Conservation (phyloP, 441 rosid genomes). For the Gossypium laxum region DNA sequence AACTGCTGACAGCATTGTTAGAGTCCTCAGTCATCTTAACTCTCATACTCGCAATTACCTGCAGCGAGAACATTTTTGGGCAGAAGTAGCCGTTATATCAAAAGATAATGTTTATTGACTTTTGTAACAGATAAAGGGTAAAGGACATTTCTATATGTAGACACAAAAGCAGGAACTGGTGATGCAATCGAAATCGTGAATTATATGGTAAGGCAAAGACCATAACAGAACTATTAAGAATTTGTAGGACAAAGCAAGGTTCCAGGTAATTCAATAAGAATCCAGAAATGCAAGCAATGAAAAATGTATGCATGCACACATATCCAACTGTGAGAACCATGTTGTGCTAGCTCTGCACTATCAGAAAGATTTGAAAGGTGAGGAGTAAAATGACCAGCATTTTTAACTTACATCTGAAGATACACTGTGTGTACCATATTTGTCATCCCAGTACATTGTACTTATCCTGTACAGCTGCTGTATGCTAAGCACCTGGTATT, state of each 20-base stretch:
- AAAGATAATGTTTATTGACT: neutral
- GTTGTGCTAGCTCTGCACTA: neutral
- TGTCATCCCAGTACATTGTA: slow-evolving; percentile 98
- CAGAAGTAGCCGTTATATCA: neutral
- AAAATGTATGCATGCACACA: neutral
- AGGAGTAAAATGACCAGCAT: neutral
- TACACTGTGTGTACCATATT: slow-evolving; percentile 85
- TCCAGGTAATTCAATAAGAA: neutral
- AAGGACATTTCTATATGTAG: neutral
- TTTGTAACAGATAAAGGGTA: neutral
- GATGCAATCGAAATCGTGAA: neutral
- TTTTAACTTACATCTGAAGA: slow-evolving; percentile 70
- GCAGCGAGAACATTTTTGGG: slow-evolving; percentile 12
- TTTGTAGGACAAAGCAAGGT: neutral
- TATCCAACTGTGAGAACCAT: neutral
- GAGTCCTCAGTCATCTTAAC: slow-evolving; percentile 91
- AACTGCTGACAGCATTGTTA: slow-evolving; percentile 77
- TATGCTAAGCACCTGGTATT: slow-evolving; percentile 72
- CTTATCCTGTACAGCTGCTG: slow-evolving; percentile 90
- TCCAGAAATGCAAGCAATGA: neutral
- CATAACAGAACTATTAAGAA: neutral
- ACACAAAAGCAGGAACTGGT: neutral
- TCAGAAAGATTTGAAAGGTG: neutral
- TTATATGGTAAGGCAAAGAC: neutral
- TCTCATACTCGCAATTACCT: slow-evolving; percentile 91